phyloP scores from a whole-genome alignment of 345 rosid genomes.

The Durio zibethinus region DNA sequence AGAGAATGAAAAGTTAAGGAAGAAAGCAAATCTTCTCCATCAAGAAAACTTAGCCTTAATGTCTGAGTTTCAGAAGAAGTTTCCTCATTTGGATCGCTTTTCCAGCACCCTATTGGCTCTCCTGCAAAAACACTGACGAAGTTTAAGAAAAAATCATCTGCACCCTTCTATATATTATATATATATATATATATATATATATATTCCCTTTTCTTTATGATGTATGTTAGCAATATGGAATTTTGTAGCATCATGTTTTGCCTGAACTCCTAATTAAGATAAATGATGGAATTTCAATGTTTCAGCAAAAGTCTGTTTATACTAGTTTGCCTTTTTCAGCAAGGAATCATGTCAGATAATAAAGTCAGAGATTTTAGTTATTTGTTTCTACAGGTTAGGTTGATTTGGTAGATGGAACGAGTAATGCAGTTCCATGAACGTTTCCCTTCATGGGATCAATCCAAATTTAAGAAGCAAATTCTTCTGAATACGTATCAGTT shows the following conservation, averaged over 20 bases:
- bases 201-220: background rate
- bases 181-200: no score
- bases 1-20: slow-evolving; percentile 59
- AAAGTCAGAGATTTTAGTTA: no score
- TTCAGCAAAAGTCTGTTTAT: background rate
- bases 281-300: background rate
- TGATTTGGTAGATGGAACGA: background rate
- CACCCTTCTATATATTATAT: background rate
- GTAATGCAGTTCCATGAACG: no score
- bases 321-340: background rate
- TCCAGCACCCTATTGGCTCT: slow-evolving; percentile 27
- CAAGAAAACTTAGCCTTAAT: slow-evolving; percentile 53
- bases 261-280: background rate
- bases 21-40: slow-evolving; percentile 49
- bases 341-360: background rate
- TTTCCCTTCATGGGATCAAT: no score
- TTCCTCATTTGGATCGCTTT: slow-evolving; percentile 30
- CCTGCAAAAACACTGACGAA: slow-evolving; percentile 8
- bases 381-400: background rate
- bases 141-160: background rate
- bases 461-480: background rate
- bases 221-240: background rate
- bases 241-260: slow-evolving; percentile 1
- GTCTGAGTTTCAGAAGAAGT: slow-evolving; percentile 44
- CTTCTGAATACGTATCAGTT: background rate